Evolutionary conservation across 2,329 filamentous ascomycete genomes (phyloP).

Genomic region (Epichloe sylvatica): DNA sequence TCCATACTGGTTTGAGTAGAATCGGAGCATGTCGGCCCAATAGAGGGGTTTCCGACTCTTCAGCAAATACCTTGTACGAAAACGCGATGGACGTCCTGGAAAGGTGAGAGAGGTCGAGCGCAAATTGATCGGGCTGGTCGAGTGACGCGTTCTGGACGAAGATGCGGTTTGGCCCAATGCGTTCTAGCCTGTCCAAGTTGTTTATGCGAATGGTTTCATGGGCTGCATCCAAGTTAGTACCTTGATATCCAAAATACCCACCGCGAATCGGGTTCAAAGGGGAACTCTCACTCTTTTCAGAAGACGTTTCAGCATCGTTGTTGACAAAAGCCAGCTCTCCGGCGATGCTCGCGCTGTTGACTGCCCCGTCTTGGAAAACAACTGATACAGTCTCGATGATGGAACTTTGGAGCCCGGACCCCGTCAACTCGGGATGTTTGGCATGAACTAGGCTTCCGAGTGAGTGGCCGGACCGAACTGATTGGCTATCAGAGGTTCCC

Average conservation of each 20-base stretch:
- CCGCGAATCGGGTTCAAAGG: neutral
- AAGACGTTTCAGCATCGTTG: constrained; percentile 36
- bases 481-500: constrained; percentile 68
- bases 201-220: constrained; percentile 66
- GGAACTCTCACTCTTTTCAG: constrained; percentile 35
- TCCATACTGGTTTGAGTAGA: constrained; percentile 64
- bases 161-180: constrained; percentile 83
- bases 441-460: constrained; percentile 53
- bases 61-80: constrained; percentile 76
- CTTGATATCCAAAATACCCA: neutral
- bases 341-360: constrained; percentile 60
- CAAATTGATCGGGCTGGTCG: constrained; percentile 66
- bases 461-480: constrained; percentile 77
- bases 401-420: constrained; percentile 71
- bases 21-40: constrained; percentile 53
- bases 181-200: constrained; percentile 77
- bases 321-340: constrained; percentile 85
- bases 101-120: constrained; percentile 58
- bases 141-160: constrained; percentile 59
- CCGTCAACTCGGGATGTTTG: constrained; percentile 69
- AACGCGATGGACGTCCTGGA: constrained; percentile 68
- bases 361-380: constrained; percentile 58
- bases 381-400: constrained; percentile 86
- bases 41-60: constrained; percentile 34
- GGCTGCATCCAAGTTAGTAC: constrained; percentile 18